A percentile compares a stretch with the other conserved stretches of the same genome.
These are phyloP conservation scores for Berkeleyomyces rouxiae DNA, from an alignment of 2,329 filamentous ascomycete species.

Conservation along the genomic window DNA sequence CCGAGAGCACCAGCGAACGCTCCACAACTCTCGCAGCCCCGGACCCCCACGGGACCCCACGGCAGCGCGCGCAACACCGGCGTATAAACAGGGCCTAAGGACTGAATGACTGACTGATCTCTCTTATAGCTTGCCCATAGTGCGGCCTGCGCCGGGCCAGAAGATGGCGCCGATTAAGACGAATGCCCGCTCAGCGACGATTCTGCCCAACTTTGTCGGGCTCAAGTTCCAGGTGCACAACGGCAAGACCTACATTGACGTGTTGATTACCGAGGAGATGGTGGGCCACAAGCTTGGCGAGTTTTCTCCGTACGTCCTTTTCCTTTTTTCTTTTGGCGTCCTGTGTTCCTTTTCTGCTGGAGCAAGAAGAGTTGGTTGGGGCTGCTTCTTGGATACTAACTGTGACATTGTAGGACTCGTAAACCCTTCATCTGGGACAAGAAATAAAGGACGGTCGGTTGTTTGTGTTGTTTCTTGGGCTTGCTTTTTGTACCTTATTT, in stretches of 20 bases:
- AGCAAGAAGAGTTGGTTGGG: background rate
- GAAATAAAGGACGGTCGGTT: slow-evolving; percentile 18
- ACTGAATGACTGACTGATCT: background rate
- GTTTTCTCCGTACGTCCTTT: slow-evolving; percentile 59
- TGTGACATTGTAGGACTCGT: slow-evolving; percentile 29
- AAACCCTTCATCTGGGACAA: slow-evolving; percentile 40
- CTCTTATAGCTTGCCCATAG: slow-evolving; percentile 41
- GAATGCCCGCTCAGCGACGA: slow-evolving; percentile 73
- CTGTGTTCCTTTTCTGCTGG: background rate
- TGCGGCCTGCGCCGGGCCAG: slow-evolving; percentile 41
- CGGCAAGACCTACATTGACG: slow-evolving; percentile 69
- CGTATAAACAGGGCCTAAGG: background rate
- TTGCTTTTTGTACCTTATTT: background rate
- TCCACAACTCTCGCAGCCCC: background rate
- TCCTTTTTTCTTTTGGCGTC: background rate
- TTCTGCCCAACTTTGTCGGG: slow-evolving; percentile 82
- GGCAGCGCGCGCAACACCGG: background rate
- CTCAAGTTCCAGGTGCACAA: slow-evolving; percentile 83
- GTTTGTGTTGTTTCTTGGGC: background rate
- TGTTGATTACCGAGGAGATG: slow-evolving; percentile 86
- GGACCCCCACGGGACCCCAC: background rate
- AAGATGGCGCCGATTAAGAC: slow-evolving; percentile 61
- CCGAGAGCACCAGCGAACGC: background rate
- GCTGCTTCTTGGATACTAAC: background rate
- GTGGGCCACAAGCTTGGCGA: slow-evolving; percentile 90